Percentiles rank a stretch among this genome's conserved stretches.
These are phyloP conservation scores for Elsinoe batatas DNA, from an alignment of 2,329 filamentous ascomycete species.

Conservation along the genomic window DNA sequence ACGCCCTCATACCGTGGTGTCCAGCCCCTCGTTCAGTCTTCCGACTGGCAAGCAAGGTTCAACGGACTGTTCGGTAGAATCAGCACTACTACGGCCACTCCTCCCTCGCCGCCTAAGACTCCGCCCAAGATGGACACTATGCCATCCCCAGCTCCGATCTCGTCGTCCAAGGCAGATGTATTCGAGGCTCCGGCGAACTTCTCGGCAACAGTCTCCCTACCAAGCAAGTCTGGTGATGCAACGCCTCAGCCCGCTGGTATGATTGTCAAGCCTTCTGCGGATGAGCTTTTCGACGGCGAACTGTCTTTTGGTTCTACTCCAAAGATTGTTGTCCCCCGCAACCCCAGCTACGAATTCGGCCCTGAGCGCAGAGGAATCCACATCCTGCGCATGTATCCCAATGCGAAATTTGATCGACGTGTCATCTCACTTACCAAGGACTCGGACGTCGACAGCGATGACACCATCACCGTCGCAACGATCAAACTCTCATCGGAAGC, in stretches of 20 bases:
- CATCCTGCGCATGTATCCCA: constrained; percentile 8
- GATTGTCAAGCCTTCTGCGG: constrained; percentile 32
- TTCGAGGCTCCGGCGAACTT: constrained; percentile 51
- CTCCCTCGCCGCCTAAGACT: constrained; percentile 30
- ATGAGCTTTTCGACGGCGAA: constrained; percentile 35
- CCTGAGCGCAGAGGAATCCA: not conserved
- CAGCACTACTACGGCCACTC: constrained; percentile 31
- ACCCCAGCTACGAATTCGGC: constrained; percentile 18
- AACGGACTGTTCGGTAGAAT: constrained; percentile 65
- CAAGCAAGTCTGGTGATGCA: constrained; percentile 24
- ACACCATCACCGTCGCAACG: not conserved
- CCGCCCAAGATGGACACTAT: constrained; percentile 30
- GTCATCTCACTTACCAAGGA: not conserved
- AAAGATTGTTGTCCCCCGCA: constrained; percentile 24
- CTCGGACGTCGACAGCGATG: not conserved
- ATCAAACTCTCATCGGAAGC: not conserved
- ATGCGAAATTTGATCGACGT: not conserved
- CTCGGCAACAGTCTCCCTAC: constrained; percentile 66
- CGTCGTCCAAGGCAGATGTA: constrained; percentile 36
- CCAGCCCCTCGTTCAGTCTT: constrained; percentile 37
- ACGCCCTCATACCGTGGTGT: constrained; percentile 31
- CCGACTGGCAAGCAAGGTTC: constrained; percentile 72
- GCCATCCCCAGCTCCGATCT: constrained; percentile 23
- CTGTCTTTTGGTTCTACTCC: constrained; percentile 39
- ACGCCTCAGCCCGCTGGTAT: constrained; percentile 19